phyloP scores from a whole-genome alignment of 495 filamentous ascomycete genomes.

The Neurospora sp. region DNA sequence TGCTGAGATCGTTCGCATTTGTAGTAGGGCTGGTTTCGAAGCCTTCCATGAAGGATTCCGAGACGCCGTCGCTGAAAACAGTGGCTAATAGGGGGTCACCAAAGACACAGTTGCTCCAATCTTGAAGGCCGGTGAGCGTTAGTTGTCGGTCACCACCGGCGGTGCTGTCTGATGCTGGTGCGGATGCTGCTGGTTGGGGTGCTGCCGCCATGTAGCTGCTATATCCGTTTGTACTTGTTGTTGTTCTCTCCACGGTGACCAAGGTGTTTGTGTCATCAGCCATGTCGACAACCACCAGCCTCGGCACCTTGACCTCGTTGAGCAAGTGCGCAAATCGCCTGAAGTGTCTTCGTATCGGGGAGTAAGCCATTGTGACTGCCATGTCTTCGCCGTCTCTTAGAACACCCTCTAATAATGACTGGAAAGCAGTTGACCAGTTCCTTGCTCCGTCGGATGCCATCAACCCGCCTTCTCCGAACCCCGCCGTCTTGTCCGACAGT shows the following conservation, averaged over 20 bases:
- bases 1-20: not conserved
- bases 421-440: constrained; percentile 37
- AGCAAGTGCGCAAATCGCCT: constrained; percentile 26
- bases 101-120: constrained; percentile 47
- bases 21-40: constrained; percentile 3
- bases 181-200: not conserved
- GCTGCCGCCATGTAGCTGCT: not conserved
- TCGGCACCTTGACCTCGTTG: constrained; percentile 25
- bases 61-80: constrained; percentile 35
- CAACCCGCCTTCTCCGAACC: not conserved
- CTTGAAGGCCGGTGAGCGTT: constrained; percentile 24
- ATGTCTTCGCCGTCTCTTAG: constrained; percentile 38
- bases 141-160: not conserved
- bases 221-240: not conserved
- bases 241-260: constrained; percentile 11
- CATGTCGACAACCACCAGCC: constrained; percentile 29
- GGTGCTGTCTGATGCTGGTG: not conserved
- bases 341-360: constrained; percentile 28
- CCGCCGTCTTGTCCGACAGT: not conserved
- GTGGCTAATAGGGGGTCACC: constrained; percentile 48
- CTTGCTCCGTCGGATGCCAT: constrained; percentile 10
- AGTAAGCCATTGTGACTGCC: constrained; percentile 32
- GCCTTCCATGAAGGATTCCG: constrained; percentile 33
- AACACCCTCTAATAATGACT: constrained; percentile 31
- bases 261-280: constrained; percentile 25